Evolutionary conservation across 345 rosid genomes (phyloP).

Genomic region (Corymbia maculata): DNA sequence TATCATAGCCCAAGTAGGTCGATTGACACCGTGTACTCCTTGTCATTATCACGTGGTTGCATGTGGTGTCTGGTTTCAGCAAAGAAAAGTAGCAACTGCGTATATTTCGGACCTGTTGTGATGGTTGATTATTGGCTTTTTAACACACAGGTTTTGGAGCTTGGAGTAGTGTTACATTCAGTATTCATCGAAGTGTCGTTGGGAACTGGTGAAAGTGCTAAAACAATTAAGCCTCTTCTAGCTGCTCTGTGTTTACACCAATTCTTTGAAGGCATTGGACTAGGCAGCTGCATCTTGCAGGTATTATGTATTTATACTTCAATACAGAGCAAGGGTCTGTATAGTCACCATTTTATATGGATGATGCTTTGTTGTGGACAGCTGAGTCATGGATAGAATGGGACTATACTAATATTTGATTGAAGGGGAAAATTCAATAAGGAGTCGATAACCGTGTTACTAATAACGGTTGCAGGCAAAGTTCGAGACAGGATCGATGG

Average conservation of each 20-base stretch:
- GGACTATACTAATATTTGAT: no score
- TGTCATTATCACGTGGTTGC: neutral
- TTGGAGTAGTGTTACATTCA: constrained; percentile 69
- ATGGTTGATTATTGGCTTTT: neutral
- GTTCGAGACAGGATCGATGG: constrained; percentile 25
- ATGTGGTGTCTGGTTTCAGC: neutral
- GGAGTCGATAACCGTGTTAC: neutral
- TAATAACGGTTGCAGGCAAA: constrained; percentile 22
- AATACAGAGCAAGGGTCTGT: neutral
- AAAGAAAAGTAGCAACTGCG: no score
- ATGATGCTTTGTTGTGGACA: no score
- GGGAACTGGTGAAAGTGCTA: constrained; percentile 43
- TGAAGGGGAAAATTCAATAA: constrained; percentile 9
- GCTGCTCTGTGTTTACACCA: constrained; percentile 70
- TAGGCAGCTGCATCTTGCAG: constrained; percentile 70
- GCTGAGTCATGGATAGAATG: neutral
- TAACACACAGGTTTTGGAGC: constrained; percentile 38
- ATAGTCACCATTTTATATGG: neutral
- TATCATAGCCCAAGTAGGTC: constrained; percentile 37
- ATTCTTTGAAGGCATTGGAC: constrained; percentile 77
- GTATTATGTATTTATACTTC: constrained; percentile 17
- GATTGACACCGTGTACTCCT: neutral
- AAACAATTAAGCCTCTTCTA: constrained; percentile 53
- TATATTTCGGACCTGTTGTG: neutral
- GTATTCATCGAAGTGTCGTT: constrained; percentile 60